phyloP scores from a whole-genome alignment of 805 yeast genomes.

The Blastobotrys attinorum region DNA sequence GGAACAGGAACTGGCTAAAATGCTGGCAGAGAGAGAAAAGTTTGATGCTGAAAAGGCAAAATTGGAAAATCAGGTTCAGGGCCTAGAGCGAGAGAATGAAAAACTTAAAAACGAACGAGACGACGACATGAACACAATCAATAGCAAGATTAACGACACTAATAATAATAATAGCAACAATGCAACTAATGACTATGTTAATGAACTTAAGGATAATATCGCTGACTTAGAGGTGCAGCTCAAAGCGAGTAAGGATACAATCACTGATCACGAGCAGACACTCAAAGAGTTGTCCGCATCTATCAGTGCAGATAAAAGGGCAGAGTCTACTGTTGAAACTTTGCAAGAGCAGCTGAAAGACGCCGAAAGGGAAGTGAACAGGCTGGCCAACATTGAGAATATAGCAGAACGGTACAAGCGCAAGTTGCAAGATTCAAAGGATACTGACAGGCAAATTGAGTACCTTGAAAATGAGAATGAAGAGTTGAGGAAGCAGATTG shows the following conservation, averaged over 20 bases:
- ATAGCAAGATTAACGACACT: not conserved
- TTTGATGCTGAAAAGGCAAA: slow-evolving; percentile 2
- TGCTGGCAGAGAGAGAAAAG: slow-evolving; percentile 6
- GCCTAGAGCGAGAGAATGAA: slow-evolving; percentile 2
- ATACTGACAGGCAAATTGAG: slow-evolving; percentile 1
- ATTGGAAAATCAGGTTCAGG: slow-evolving; percentile 1
- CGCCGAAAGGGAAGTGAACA: not conserved
- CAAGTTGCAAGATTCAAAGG: slow-evolving; percentile 7
- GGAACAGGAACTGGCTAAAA: slow-evolving; percentile 12
- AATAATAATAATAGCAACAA: not conserved
- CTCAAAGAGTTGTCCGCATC: slow-evolving; percentile 4
- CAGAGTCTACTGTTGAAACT: slow-evolving; percentile 2
- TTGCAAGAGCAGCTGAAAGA: slow-evolving; percentile 8
- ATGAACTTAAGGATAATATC: not conserved
- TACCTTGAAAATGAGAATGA: slow-evolving; percentile 6
- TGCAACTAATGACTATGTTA: not conserved
- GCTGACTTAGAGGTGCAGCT: slow-evolving; percentile 5
- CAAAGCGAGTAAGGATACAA: not conserved
- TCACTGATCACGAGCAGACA: slow-evolving; percentile 4
- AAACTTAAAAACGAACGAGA: not conserved
- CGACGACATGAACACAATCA: not conserved
- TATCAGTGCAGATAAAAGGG: not conserved
- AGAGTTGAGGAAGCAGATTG: not conserved
- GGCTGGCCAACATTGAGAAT: slow-evolving; percentile 5
- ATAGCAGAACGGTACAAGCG: slow-evolving; percentile 12